Percentiles rank a stretch among this genome's conserved stretches.
Evolutionary conservation across 1,284 basidiomycete species (phyloP).

Genomic region (Pisolithus thermaeus): DNA sequence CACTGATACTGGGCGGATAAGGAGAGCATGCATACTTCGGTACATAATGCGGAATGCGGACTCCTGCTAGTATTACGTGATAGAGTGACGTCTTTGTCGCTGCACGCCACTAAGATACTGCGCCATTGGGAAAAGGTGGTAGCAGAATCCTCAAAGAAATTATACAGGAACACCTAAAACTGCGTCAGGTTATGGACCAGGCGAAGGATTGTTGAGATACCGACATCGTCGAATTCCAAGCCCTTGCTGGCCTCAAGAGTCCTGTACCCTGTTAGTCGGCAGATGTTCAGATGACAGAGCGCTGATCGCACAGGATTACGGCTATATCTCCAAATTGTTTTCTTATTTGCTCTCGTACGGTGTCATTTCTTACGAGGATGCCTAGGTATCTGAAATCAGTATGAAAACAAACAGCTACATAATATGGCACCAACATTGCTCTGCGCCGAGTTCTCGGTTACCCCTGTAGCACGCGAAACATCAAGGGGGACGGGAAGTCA

Average conservation of each 20-base stretch:
- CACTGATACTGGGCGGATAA: not conserved
- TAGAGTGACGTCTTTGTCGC: constrained; percentile 40
- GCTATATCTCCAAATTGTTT: constrained; percentile 56
- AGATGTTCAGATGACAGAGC: no score
- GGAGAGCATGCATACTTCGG: constrained; percentile 38
- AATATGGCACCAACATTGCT: no score
- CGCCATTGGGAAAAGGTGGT: constrained; percentile 51
- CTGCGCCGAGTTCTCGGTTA: constrained; percentile 35
- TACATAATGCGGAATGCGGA: constrained; percentile 55
- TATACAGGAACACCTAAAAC: constrained; percentile 58
- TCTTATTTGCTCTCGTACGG: constrained; percentile 43
- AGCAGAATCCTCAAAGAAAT: constrained; percentile 64
- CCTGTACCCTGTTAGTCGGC: constrained; percentile 29
- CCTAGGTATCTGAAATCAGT: constrained; percentile 32
- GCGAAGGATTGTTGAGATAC: constrained; percentile 5
- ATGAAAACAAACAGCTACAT: no score
- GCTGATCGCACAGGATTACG: constrained; percentile 58
- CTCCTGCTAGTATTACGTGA: constrained; percentile 30
- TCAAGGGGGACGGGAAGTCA: no score
- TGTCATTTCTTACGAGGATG: constrained; percentile 62
- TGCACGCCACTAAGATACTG: constrained; percentile 41
- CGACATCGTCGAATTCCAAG: constrained; percentile 65
- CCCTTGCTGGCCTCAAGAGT: constrained; percentile 73
- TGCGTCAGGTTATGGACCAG: not conserved
- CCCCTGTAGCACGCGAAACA: constrained; percentile 35